phyloP scores from a whole-genome alignment of 2,329 filamentous ascomycete genomes.

The Trichoderma sp. region DNA sequence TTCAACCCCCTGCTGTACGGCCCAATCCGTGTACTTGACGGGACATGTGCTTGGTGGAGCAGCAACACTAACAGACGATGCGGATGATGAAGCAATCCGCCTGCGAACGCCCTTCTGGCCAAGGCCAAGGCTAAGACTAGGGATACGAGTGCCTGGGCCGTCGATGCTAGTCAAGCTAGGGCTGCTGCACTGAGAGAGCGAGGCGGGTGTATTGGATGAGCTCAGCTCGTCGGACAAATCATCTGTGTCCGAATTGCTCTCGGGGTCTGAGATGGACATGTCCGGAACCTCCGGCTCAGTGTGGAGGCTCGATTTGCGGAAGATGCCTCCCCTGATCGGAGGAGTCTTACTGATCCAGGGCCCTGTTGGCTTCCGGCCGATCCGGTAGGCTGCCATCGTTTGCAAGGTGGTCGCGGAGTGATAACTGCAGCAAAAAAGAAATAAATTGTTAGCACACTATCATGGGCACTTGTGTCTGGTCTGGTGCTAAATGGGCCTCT shows the following conservation, averaged over 20 bases:
- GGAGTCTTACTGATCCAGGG: constrained; percentile 58
- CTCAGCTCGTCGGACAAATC: constrained; percentile 11
- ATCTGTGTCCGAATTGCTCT: constrained; percentile 13
- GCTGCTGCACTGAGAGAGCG: constrained; percentile 13
- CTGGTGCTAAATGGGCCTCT: neutral
- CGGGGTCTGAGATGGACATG: constrained; percentile 8
- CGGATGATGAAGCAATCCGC: neutral
- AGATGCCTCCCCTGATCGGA: constrained; percentile 52
- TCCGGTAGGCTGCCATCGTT: constrained; percentile 58
- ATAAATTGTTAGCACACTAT: constrained; percentile 21
- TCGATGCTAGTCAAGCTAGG: constrained; percentile 1
- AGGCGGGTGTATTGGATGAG: neutral
- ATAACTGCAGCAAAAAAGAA: constrained; percentile 43
- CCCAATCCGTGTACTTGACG: constrained; percentile 56
- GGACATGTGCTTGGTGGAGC: constrained; percentile 47
- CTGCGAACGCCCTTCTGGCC: neutral
- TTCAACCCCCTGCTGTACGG: constrained; percentile 31
- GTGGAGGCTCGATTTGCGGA: constrained; percentile 18
- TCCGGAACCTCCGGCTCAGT: constrained; percentile 21
- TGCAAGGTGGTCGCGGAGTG: constrained; percentile 52
- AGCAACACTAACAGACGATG: neutral
- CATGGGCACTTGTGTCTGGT: neutral
- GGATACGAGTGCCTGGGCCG: neutral
- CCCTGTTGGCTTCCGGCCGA: constrained; percentile 52
- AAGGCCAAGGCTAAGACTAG: neutral